Conservation (phyloP, 2,329 filamentous ascomycete species). For the Aspergillus luchuensis region DNA sequence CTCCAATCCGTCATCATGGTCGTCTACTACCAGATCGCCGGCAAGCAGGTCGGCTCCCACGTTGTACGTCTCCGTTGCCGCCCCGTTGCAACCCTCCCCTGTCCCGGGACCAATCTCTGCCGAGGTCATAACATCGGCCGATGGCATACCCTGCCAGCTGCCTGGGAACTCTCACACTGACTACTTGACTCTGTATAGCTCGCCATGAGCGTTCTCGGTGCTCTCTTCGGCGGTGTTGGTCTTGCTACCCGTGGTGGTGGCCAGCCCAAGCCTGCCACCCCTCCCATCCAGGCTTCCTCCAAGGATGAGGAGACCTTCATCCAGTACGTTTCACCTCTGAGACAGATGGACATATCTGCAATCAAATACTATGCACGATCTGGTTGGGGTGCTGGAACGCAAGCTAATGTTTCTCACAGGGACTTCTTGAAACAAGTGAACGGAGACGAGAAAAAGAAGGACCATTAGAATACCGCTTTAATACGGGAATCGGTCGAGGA, state of each 20-base stretch:
- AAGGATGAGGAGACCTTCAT: constrained; percentile 71
- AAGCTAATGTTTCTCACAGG: constrained; percentile 32
- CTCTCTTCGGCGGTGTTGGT: constrained; percentile 51
- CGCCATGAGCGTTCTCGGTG: constrained; percentile 59
- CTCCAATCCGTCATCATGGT: constrained; percentile 49
- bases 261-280: constrained; percentile 50
- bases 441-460: constrained; percentile 50
- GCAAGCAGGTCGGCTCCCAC: constrained; percentile 56
- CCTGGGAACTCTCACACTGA: constrained; percentile 14
- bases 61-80: constrained; percentile 43
- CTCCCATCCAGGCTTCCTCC: constrained; percentile 65
- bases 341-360: neutral
- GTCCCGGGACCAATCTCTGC: constrained; percentile 7
- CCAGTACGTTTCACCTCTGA: constrained; percentile 54
- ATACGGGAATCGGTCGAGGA: constrained; percentile 17
- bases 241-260: constrained; percentile 49
- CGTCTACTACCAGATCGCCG: constrained; percentile 54
- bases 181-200: constrained; percentile 49
- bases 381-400: neutral
- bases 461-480: constrained; percentile 34
- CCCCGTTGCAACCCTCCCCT: constrained; percentile 26
- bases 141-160: constrained; percentile 6
- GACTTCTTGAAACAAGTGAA: constrained; percentile 55
- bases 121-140: neutral
- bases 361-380: neutral